These are phyloP conservation scores for Alternaria viburni DNA, from an alignment of 2,329 filamentous ascomycete species.

Conservation along the genomic window DNA sequence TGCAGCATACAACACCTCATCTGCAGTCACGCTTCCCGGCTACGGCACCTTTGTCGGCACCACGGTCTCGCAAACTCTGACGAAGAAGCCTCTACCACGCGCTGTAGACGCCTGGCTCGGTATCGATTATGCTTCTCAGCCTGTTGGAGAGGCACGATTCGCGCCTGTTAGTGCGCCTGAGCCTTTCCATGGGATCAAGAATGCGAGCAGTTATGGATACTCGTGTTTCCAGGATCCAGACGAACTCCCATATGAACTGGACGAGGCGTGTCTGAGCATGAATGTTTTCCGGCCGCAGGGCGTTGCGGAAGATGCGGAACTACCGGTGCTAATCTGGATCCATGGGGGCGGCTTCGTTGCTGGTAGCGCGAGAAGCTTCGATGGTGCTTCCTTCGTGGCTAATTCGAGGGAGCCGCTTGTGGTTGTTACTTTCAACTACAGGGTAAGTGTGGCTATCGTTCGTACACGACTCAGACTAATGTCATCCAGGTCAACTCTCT, in stretches of 20 bases:
- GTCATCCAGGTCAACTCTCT: constrained; percentile 19
- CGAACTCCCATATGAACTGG: constrained; percentile 35
- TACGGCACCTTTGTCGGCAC: constrained; percentile 51
- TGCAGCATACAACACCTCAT: neutral
- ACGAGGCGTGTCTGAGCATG: constrained; percentile 36
- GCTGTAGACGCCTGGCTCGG: constrained; percentile 56
- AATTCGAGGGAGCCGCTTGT: constrained; percentile 31
- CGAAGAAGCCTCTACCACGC: constrained; percentile 40
- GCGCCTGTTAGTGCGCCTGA: constrained; percentile 45
- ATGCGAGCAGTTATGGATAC: constrained; percentile 49
- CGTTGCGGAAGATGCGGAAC: constrained; percentile 16
- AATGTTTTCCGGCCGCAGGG: constrained; percentile 35
- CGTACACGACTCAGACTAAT: neutral
- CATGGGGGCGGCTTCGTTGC: constrained; percentile 33
- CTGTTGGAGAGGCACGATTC: constrained; percentile 49
- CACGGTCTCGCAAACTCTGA: constrained; percentile 45
- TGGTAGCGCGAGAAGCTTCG: constrained; percentile 33
- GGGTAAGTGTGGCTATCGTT: constrained; percentile 10
- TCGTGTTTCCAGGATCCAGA: constrained; percentile 51
- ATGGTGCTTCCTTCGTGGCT: constrained; percentile 33
- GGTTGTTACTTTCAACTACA: constrained; percentile 38
- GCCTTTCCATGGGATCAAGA: constrained; percentile 48
- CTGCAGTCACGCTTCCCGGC: constrained; percentile 36
- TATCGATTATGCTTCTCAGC: constrained; percentile 53
- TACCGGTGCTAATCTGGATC: constrained; percentile 40